Evolutionary conservation across 1,284 basidiomycete species (phyloP), one percentile per base, ranked within the genome.

Genomic region (Stereum hirsutum): DNA sequence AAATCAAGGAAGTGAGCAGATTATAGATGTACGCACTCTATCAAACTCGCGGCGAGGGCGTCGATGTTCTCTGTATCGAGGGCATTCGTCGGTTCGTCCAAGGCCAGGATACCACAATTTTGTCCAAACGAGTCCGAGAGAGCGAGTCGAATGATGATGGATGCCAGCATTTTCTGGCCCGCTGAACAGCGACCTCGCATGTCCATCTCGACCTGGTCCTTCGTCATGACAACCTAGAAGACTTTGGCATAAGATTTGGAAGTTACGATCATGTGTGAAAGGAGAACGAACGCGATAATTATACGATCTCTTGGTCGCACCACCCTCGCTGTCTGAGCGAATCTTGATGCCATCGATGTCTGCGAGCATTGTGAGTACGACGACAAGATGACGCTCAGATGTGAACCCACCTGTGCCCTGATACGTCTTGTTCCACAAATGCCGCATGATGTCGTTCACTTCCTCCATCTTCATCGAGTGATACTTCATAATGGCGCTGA

Each of bases 381-480:
- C 30, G 12, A 27, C 11, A 23, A 11, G 19, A 38, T 27, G 39
- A 23, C 27, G 17, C 19, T 28, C 38, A 30, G 15, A 30, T 32
- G 28, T 26, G 19, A 37, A 25, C 35, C 21, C 31, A 92, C 91
- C 92, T 50, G 92, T 98, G 50, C 96, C 96, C 60, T 99, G 95
- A 63, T 99, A 99, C 1, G 95, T 99, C 69, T 94, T 95, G 58
- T 91, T 94, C 96, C 96, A 99, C 2, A 99, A 64, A 58, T 92
- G 89, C 45, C 86, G 82, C 79, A 96, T 96, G 19, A 83, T 93
- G 55, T 95, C 91, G 57, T 99, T 99, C 57, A 99, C 94, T 70
- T 99, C 96, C 61, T 93, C 91, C 96, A 99, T 98, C 67, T 99
- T 99, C 57, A 97, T 75, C n/a, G 85, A 70, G 58, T 99, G 96